Percentiles rank a stretch among this genome's conserved stretches.
Conservation (phyloP, 345 rosid genomes). For the Brassica nigra region DNA sequence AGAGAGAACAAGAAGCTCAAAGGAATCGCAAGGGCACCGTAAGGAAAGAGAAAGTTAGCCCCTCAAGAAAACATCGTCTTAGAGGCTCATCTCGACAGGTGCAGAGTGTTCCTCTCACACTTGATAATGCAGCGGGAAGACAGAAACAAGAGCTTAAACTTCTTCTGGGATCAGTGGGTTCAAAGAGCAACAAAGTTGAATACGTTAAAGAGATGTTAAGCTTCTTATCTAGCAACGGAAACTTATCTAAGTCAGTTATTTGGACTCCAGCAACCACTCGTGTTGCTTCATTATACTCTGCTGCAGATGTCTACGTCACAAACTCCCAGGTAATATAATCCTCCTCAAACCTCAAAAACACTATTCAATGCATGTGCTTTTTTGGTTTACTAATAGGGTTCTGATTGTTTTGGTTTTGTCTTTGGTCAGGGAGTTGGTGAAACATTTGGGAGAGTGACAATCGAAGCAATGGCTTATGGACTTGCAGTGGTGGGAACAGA, state of each 20-base stretch:
- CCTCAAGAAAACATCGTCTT: slow-evolving; percentile 55
- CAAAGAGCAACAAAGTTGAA: slow-evolving; percentile 88
- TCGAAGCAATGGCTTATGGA: slow-evolving; percentile 98
- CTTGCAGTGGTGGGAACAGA: slow-evolving; percentile 95
- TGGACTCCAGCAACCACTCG: slow-evolving; percentile 96
- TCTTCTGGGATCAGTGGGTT: slow-evolving; percentile 95
- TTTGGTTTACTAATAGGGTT: no score
- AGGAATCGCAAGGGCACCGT: slow-evolving; percentile 31
- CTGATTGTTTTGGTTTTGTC: not conserved
- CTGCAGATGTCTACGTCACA: slow-evolving; percentile 88
- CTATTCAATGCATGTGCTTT: no score
- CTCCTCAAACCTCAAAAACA: not conserved
- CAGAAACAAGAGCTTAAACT: slow-evolving; percentile 56
- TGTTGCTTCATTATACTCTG: slow-evolving; percentile 88
- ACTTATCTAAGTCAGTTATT: slow-evolving; percentile 63
- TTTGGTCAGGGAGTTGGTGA: slow-evolving; percentile 75
- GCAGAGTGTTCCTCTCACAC: slow-evolving; percentile 23
- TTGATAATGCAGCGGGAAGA: slow-evolving; percentile 24
- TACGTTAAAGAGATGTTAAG: slow-evolving; percentile 72
- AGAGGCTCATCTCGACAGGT: slow-evolving; percentile 58
- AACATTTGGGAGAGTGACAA: slow-evolving; percentile 97
- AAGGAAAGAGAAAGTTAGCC: slow-evolving; percentile 32
- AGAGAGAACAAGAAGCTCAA: slow-evolving; percentile 32
- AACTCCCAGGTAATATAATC: slow-evolving; percentile 74
- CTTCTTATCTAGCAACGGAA: slow-evolving; percentile 57